Evolutionary conservation across 768 basidiomycete genomes (phyloP), one percentile per base, ranked within the genome.

Genomic region (Macrolepiota fuliginosa): DNA sequence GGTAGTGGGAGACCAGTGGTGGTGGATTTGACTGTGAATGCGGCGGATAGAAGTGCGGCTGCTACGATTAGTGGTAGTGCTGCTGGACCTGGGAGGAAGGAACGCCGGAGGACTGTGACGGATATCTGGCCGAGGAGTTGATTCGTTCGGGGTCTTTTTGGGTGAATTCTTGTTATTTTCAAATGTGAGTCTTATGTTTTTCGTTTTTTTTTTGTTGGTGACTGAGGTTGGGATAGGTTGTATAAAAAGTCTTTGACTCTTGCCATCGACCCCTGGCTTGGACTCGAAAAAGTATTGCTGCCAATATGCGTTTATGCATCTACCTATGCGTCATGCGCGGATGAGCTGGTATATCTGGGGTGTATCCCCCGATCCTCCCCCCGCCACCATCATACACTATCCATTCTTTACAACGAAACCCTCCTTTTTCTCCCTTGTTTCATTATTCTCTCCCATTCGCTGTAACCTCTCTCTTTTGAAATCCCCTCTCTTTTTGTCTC

Each of bases 61-160:
- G 67, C 72, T 15, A 71, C 76, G 24, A 47, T 64, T n/a, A n/a
- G n/a, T n/a, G n/a, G n/a, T n/a, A n/a, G n/a, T n/a, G n/a, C n/a
- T 69, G 60, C 62, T 71, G 58, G 65, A 55, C 45, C 62, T 37
- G 52, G 64, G 62, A 74, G 68, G 63, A 73, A 73, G 66, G 77
- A 79, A 65, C 70, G 78, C 62, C 71, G 80, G 67, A 72, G 77
- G 67, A 79, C 77, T 0, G 76, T 82, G 36, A 79, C 79, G 29
- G 81, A 82, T 64, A 76, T 81, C 66, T 80, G 77, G 77, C 76
- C 76, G 12, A 62, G 59, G 51, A 64, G 69, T 22, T 68, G 63
- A 65, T 58, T 40, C 10, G 35, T 54, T 56, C 65, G 27, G 40
- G 15, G 29, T 32, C 53, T 55, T 45, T 55, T 45, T 56, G 11